These are phyloP conservation scores for Actinomortierella ambigua DNA, from an alignment of 371 early-diverging fungal species.

Conservation along the genomic window DNA sequence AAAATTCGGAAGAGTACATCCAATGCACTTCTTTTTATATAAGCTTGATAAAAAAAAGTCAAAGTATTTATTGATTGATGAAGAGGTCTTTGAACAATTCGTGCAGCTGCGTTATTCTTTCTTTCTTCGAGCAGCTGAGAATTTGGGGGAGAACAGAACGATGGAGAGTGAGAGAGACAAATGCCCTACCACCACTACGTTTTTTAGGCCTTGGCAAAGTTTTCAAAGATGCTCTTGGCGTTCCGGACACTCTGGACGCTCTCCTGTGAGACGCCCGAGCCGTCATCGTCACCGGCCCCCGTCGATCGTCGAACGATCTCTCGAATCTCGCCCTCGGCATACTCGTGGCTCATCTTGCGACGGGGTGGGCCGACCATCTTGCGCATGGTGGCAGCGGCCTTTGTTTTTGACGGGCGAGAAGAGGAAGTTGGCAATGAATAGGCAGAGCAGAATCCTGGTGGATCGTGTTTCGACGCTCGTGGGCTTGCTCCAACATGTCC, in stretches of 20 bases:
- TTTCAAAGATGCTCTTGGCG: constrained; percentile 42
- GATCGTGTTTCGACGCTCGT: no score
- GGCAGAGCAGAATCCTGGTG: constrained; percentile 23
- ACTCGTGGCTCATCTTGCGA: constrained; percentile 40
- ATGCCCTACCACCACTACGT: constrained; percentile 8
- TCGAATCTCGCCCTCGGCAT: constrained; percentile 27
- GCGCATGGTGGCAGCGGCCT: no score
- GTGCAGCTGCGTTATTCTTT: no score
- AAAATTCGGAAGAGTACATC: no score
- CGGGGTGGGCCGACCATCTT: constrained; percentile 5
- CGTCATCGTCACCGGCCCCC: constrained; percentile 6
- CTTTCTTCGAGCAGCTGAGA: no score
- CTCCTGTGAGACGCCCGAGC: constrained; percentile 27
- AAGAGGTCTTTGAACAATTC: no score
- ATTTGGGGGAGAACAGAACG: no score
- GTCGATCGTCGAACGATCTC: neutral
- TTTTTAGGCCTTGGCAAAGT: constrained; percentile 19
- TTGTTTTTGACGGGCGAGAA: constrained; percentile 5
- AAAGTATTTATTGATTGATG: no score
- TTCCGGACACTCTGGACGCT: constrained; percentile 35
- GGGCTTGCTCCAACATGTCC: no score
- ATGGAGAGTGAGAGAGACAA: no score
- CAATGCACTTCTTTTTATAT: no score
- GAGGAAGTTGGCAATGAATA: constrained; percentile 31
- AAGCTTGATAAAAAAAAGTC: no score